These are phyloP conservation scores for Cyclaneusma minus DNA, from an alignment of 2,329 filamentous ascomycete species.

Conservation along the genomic window DNA sequence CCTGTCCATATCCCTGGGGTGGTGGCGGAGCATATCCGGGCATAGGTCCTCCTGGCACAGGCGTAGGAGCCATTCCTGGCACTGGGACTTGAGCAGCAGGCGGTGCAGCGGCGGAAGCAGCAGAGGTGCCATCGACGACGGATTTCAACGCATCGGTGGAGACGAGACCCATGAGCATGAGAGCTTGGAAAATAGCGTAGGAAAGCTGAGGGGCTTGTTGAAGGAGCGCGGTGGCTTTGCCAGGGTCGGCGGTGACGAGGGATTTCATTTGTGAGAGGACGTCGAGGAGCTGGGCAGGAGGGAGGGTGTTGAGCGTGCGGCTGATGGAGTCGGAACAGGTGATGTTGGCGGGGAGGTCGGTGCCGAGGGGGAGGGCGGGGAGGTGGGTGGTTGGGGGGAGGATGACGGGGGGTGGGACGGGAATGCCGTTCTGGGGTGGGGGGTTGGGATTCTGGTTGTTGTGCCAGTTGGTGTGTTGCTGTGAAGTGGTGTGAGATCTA, in stretches of 20 bases:
- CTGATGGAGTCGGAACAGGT: slow-evolving; percentile 85
- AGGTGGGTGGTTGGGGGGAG: slow-evolving; percentile 34
- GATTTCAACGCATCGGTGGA: slow-evolving; percentile 69
- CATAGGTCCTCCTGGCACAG: too few relatives aligned
- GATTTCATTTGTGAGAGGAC: slow-evolving; percentile 91
- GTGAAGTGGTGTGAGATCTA: slow-evolving; percentile 4
- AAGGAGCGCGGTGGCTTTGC: slow-evolving; percentile 72
- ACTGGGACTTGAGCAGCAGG: slow-evolving; percentile 21
- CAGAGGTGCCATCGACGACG: slow-evolving; percentile 48
- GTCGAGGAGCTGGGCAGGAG: slow-evolving; percentile 78
- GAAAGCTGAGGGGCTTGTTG: slow-evolving; percentile 81
- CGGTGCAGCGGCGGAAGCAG: slow-evolving; percentile 25
- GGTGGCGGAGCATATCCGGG: too few relatives aligned
- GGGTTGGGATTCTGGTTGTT: slow-evolving; percentile 10
- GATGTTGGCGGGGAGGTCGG: slow-evolving; percentile 68
- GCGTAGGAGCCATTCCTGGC: too few relatives aligned
- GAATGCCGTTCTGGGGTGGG: slow-evolving; percentile 18
- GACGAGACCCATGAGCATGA: slow-evolving; percentile 84
- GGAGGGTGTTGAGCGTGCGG: slow-evolving; percentile 72
- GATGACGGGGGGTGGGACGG: slow-evolving; percentile 16
- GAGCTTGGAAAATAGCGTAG: slow-evolving; percentile 88
- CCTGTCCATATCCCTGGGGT: slow-evolving; percentile 2
- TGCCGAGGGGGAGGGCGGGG: slow-evolving; percentile 70
- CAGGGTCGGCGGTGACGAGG: slow-evolving; percentile 66
- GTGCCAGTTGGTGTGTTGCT: neutral